Evolutionary conservation across 2,329 filamentous ascomycete species (phyloP), one percentile per base, ranked within the genome.

Genomic region (Verticillium zaregamsianum): DNA sequence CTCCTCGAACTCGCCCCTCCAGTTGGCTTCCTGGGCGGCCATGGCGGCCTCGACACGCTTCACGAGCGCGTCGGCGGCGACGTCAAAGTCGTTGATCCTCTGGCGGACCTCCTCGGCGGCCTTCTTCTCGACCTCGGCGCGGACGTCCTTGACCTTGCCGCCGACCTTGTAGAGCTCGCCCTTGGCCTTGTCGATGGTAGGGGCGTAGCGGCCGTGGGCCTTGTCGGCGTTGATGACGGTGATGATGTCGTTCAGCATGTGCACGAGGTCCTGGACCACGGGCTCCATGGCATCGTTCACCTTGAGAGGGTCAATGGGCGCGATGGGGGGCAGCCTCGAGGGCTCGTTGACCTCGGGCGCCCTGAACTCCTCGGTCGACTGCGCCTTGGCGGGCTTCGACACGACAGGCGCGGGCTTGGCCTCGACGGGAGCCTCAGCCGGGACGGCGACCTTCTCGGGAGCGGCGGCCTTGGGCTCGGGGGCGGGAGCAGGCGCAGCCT

Each of bases 211-310:
- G 68, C 84, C 84, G 65, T 89, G 86, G 62, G 91, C 86, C 64
- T 89, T 86, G 73, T 97, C 94, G 62, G 91, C 90, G 75, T 97
- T 97, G 73, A 97, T 89, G 56, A 96, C 92, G 9, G 91, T 88
- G 72, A 99, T 97, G 69, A 99, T 90, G 75, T 96, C 92, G 78
- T 99, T 99, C 69, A 99, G 84, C 79, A 97, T 94, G 79, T 92
- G 94, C 63, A 96, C 92, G 6, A 99, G 82, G 70, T 98, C 92
- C 76, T 97, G 93, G 25, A 98, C 91, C 39, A 97, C 85, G 32
- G 92, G 91, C 73, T 98, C 94, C 63, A 88, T 86, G 59, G 90
- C 92, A 69, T 92, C 86, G 60, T 86, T 83, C 28, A 96, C 85
- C 58, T 84, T 84, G 62, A 97, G 80, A 64, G 93, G 87, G 71